Evolutionary conservation across 176 grass and related monocot genomes (phyloP), one percentile per base, ranked within the genome.

Genomic region (Secale cereale): DNA sequence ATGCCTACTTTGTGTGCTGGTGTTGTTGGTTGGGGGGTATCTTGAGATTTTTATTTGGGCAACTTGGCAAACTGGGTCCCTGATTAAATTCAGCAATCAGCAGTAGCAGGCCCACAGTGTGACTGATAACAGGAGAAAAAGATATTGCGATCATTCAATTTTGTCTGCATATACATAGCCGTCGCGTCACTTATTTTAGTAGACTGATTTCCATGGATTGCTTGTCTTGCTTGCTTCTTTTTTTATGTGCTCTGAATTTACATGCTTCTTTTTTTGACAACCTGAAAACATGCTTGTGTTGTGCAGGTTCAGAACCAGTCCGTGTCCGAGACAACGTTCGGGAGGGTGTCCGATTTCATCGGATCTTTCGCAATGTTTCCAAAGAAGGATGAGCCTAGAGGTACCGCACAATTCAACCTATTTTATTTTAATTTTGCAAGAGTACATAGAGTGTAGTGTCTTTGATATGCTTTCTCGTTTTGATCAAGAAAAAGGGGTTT

Each of bases 281-380:
- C 46, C 46, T 52, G 19, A 74, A 50, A 20, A 1, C 26, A 75
- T 75, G 25, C 43, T 50, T 75, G 26, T 75, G 40, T 50, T 75
- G 26, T 75, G 40, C 87, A 94, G 95, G 82, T 84, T 78, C 81
- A 54, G 28, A 92, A 62, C 84, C 86, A 90, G 83, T 91, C 95
- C 12, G 70, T 78, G 30, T 76, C 92, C 6, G 92, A 97, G 71
- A 86, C 82, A 13, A 90, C 92, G 37, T 70, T 94, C 0, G 95
- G 82, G 85, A 94, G 69, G 81, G 70, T 97, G 82, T 94, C 95
- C 59, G 90, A 82, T 90, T 81, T 97, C 41, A 81, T 97, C 69
- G 88, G 90, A 54, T 97, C 95, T 15, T 83, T 97, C 39, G 82
- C 89, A 1, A 54, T 84, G 50, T 77, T 93, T 89, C 73, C 87